phyloP scores from a whole-genome alignment of 495 filamentous ascomycete species.

The Pseudevernia furfuracea region DNA sequence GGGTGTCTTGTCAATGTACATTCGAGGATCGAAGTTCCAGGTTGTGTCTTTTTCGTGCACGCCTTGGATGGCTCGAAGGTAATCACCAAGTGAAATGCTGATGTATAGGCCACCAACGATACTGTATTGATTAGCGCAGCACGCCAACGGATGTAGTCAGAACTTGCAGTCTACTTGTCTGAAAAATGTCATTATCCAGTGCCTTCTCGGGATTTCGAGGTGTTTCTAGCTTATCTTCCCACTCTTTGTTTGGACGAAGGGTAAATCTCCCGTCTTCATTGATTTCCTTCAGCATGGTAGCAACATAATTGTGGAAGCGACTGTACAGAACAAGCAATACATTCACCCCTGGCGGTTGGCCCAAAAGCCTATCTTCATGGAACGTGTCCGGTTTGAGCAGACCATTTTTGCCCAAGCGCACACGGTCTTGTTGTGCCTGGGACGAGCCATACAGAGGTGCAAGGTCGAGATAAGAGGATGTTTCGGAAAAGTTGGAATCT shows the following conservation, averaged over 20 bases:
- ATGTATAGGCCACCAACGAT: slow-evolving; percentile 31
- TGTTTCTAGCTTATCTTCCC: slow-evolving; percentile 2
- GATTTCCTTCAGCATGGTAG: slow-evolving; percentile 40
- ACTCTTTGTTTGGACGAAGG: slow-evolving; percentile 5
- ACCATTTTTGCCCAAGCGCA: slow-evolving; percentile 62
- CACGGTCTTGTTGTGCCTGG: slow-evolving; percentile 51
- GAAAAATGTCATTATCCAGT: slow-evolving; percentile 31
- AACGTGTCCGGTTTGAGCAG: slow-evolving; percentile 68
- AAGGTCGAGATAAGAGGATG: slow-evolving; percentile 70
- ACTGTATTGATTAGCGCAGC: too few species aligned
- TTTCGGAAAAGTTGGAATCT: slow-evolving; percentile 52
- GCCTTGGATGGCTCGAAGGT: slow-evolving; percentile 27
- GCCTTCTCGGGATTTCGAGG: slow-evolving; percentile 6
- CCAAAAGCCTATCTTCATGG: slow-evolving; percentile 59
- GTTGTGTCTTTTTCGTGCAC: slow-evolving; percentile 23
- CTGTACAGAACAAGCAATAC: slow-evolving; percentile 50
- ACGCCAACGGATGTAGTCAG: too few species aligned
- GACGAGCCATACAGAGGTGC: slow-evolving; percentile 69
- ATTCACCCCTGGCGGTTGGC: slow-evolving; percentile 64
- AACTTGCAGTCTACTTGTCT: slow-evolving; percentile 26
- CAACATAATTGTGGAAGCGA: slow-evolving; percentile 41
- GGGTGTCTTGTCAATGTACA: slow-evolving; percentile 18
- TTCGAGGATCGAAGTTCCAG: slow-evolving; percentile 32
- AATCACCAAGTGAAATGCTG: slow-evolving; percentile 31
- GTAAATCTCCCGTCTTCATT: slow-evolving; percentile 45